Conservation (phyloP, 2,329 filamentous ascomycete genomes). For the Colletotrichum echinochloae region DNA sequence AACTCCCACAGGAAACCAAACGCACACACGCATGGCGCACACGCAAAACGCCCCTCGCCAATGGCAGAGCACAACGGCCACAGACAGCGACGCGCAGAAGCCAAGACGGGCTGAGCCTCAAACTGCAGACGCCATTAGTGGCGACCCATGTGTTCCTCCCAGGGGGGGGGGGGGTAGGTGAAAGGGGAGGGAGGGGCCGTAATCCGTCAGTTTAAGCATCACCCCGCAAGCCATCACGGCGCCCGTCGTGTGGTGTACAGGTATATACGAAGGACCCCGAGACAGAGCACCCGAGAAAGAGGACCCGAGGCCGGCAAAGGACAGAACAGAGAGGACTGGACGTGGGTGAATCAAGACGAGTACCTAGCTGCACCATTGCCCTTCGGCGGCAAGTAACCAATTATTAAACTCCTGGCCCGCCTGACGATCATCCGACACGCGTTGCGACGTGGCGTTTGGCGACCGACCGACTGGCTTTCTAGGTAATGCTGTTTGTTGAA, state of each 20-base stretch:
- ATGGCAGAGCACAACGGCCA: background rate
- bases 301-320: background rate
- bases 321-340: no score
- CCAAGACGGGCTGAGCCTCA: slow-evolving; percentile 38
- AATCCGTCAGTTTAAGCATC: background rate
- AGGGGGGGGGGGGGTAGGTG: background rate
- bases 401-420: no score
- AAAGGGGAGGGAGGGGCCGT: no score
- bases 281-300: background rate
- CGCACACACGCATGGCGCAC: background rate
- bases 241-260: background rate
- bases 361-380: background rate
- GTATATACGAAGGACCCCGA: background rate
- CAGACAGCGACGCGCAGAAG: slow-evolving; percentile 8
- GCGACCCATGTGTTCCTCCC: slow-evolving; percentile 10
- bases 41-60: slow-evolving; percentile 7
- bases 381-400: slow-evolving; percentile 6
- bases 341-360: no score
- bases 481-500: background rate
- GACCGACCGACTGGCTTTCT: slow-evolving; percentile 11
- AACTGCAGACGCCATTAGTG: slow-evolving; percentile 18
- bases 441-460: slow-evolving; percentile 4
- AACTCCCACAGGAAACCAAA: background rate
- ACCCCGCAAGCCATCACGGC: background rate
- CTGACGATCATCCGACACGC: slow-evolving; percentile 3